Conservation (phyloP, 495 filamentous ascomycete species). For the Aspergillus heteromorphus region DNA sequence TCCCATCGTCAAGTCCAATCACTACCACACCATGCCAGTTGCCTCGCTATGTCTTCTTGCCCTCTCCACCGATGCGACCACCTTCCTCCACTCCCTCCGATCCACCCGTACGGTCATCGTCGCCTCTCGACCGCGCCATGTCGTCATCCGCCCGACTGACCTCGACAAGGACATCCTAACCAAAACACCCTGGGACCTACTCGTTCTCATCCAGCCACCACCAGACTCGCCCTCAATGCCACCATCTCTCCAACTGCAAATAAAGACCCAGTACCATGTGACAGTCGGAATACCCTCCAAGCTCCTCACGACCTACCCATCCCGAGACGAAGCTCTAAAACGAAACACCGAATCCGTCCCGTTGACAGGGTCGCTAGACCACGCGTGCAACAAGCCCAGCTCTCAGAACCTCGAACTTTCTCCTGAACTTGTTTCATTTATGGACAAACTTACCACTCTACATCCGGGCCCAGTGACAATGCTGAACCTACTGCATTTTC, state of each 20-base stretch:
- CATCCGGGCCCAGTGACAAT: conserved; percentile 52
- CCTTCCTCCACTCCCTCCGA: not conserved
- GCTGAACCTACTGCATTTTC: conserved; percentile 65
- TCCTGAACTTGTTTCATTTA: conserved; percentile 46
- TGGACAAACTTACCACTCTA: conserved; percentile 24
- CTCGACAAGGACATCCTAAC: conserved; percentile 45
- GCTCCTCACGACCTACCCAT: conserved; percentile 40
- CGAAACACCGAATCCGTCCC: conserved; percentile 27
- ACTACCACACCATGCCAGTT: not conserved
- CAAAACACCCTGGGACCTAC: conserved; percentile 50
- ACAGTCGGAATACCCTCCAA: conserved; percentile 51
- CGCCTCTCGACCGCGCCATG: conserved; percentile 32
- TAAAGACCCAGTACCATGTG: conserved; percentile 42
- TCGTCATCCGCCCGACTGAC: conserved; percentile 47
- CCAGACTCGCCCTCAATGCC: conserved; percentile 26
- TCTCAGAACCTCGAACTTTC: conserved; percentile 52
- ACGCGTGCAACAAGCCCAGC: conserved; percentile 18
- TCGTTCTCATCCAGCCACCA: conserved; percentile 43
- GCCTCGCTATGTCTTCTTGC: not conserved
- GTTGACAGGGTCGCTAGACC: conserved; percentile 35
- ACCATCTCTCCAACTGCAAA: conserved; percentile 20
- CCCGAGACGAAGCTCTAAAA: conserved; percentile 43
- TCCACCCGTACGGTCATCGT: conserved; percentile 31
- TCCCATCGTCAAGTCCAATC: too few species aligned
- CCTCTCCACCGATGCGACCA: not conserved